Percentiles rank a stretch among this genome's conserved stretches.
Evolutionary conservation across 2,329 filamentous ascomycete species (phyloP).

Genomic region (Sclerotinia minor): DNA sequence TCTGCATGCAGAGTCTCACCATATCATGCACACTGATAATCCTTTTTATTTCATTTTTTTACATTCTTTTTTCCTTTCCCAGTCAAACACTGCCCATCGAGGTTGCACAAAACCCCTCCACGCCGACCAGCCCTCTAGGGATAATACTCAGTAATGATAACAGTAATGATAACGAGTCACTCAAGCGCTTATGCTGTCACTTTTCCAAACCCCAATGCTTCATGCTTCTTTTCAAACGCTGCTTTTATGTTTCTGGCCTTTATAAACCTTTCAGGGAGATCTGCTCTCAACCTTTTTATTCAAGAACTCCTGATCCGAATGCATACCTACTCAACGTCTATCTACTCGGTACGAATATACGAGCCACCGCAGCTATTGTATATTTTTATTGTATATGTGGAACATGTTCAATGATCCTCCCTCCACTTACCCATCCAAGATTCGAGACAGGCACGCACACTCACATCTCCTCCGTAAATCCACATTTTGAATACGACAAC

Average conservation of each 20-base stretch:
- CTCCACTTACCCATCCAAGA: background rate
- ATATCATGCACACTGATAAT: background rate
- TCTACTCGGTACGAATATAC: background rate
- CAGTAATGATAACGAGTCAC: too few relatives aligned
- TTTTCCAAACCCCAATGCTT: background rate
- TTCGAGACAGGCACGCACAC: background rate
- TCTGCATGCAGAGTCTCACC: background rate
- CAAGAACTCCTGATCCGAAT: background rate
- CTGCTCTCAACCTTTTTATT: slow-evolving; percentile 2
- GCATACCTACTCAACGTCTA: background rate
- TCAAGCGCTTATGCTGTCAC: background rate
- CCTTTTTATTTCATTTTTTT: too few relatives aligned
- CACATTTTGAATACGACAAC: slow-evolving; percentile 6
- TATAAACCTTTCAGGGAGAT: background rate
- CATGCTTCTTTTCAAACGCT: background rate
- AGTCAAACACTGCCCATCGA: background rate
- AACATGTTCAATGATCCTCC: background rate
- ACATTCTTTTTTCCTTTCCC: background rate
- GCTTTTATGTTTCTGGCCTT: background rate
- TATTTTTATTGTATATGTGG: background rate
- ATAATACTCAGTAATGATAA: too few relatives aligned
- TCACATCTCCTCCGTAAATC: background rate
- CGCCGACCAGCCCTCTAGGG: background rate
- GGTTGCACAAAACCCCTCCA: slow-evolving; percentile 5
- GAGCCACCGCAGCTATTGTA: background rate